Base-by-base conservation (phyloP, 2,329 filamentous ascomycete species). In the Fusarium sp. region DNA sequence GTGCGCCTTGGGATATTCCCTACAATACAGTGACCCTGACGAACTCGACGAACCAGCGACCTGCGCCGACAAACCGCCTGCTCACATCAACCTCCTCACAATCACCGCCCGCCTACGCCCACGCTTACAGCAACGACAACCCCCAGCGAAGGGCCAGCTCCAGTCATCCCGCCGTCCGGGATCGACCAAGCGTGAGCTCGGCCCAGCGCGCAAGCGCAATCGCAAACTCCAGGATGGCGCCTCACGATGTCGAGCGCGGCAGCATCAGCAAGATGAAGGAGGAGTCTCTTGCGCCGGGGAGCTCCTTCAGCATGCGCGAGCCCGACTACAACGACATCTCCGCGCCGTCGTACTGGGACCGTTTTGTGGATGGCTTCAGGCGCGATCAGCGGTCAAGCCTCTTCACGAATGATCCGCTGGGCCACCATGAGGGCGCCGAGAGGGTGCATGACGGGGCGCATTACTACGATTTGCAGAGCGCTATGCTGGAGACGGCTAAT, bases 401-500 rank as follows among this genome's bases (percentile, higher is more conserved):
- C 67, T 83, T 84, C 40, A 80, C 84, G 43, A 78, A 78, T 65
- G 78, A 82, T 63, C 80, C 80, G 39, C 76, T 83, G 47, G 73
- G 72, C 68, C 73, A 78, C 39, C 74, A 77, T 35, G 77, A 79
- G 48, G 58, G 71, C 56, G 62, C 67, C 22, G 71, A 17, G 25
- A 70, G 67, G 60, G 41, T 78, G 22, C 75, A 80, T 62, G 77
- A 80, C 63, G 80, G 79, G 55, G 72, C 79, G 3, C 83, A 86
- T 58, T 85, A 85, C 74, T 88, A 84, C 70, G 86, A 88, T 72
- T 68, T 88, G 51, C 83, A 82, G 27, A 79, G 80, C 71, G 88
- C 87, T 47, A 85, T 92, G 75, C 80, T 93, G 68, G 90, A 94
- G 75, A 94, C 93, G 3, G 91, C 92, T 6, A 85, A 90, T 68